Base-by-base conservation (phyloP, 345 rosid species). In the Barbarea vulgaris region DNA sequence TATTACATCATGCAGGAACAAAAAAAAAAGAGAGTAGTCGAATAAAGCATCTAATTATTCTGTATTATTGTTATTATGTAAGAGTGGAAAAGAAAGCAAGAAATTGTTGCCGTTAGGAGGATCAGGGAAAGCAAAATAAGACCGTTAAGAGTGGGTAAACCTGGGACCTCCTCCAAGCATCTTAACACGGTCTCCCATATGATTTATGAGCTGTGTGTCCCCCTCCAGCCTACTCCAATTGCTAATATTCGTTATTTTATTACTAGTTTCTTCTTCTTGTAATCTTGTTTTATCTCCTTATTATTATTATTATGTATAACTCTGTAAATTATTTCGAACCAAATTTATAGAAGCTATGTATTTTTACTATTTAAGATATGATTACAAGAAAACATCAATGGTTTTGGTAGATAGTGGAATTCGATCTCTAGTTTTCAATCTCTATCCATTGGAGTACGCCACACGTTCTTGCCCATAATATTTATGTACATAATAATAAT, bases 131-230 rank as follows among this genome's bases (percentile, higher is more conserved):
- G 39, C 34, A 37, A 53, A 14, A 53, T 68, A 39, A 0, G 72
- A 24, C 27, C 62, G 63, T 68, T 68, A 10, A 18, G 17, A 68
- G 52, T 37, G 62, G 11, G n/a, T n/a, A n/a, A 53, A 53, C 62
- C 62, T 53, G 72, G 61, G 72, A 67, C 72, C 72, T 67, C 72
- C 72, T 67, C 4, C 34, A 30, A 47, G 57, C 44, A 48, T 65
- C 24, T 52, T 67, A 22, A 34, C 59, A 51, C 60, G 71, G 22
- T 67, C 30, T 65, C 36, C 66, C 50, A 14, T 22, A 61, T 61
- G 21, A 22, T n/a, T 27, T n/a, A 6, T 53, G 18, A 53, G 1
- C 6, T 53, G 33, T 53, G n/a, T n/a, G n/a, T n/a, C n/a, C n/a
- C n/a, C n/a, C 58, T 17, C 31, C 22, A 0, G 7, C 57, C 30